Percentiles rank a stretch among this genome's conserved stretches.
These are phyloP conservation scores for Paramecium octaurelia DNA, from an alignment of 73 alveolate species.

Conservation along the genomic window DNA sequence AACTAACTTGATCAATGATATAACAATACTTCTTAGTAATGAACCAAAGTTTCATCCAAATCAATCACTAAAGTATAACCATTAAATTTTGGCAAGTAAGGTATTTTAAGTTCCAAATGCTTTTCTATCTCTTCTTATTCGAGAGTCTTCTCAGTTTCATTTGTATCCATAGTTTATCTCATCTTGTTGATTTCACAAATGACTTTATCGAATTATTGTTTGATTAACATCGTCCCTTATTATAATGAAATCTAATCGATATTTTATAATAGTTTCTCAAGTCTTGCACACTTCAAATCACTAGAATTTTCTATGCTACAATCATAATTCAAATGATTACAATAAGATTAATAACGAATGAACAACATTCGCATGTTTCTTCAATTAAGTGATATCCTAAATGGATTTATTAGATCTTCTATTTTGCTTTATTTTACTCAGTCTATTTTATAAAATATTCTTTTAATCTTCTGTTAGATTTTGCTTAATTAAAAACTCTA, in stretches of 20 bases:
- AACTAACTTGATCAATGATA: not conserved
- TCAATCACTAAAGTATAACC: conserved; percentile 12
- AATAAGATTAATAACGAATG: conserved; percentile 5
- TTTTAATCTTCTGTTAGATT: not conserved
- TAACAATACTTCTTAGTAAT: conserved; percentile 28
- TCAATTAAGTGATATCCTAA: not conserved
- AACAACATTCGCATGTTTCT: not conserved
- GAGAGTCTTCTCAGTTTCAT: not conserved
- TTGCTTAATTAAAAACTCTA: not conserved
- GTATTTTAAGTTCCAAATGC: not conserved
- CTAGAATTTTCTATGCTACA: not conserved
- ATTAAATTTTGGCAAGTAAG: not conserved
- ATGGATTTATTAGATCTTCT: not conserved
- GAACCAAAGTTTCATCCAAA: conserved; percentile 46
- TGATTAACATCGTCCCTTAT: not conserved
- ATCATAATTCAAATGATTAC: not conserved
- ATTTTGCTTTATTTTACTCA: not conserved
- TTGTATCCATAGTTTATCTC: not conserved
- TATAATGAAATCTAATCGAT: not conserved
- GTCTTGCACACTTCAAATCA: not conserved
- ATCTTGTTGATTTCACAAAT: not conserved
- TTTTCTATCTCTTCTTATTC: not conserved
- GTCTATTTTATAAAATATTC: not conserved
- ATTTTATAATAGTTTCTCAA: not conserved
- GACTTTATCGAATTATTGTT: not conserved